These are phyloP conservation scores for Deinandra increscens DNA, from an alignment of 129 eudicot species.

Conservation along the genomic window DNA sequence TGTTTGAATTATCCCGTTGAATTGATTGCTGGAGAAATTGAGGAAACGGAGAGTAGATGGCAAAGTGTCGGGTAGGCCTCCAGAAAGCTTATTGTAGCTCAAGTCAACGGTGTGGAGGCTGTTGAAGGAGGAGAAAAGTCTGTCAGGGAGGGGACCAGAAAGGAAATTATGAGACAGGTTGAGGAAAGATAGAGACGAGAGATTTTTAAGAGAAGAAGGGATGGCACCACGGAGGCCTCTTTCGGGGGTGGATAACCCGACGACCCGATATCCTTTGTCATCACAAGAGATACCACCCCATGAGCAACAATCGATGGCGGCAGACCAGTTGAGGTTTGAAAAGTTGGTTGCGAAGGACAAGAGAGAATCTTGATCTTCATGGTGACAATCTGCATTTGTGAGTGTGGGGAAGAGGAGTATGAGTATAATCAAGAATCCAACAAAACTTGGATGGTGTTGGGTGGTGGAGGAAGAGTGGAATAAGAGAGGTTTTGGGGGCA, in stretches of 20 bases:
- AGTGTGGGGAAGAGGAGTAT: neutral
- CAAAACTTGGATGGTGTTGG: neutral
- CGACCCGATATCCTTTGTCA: conserved; percentile 30
- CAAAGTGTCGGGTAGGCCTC: conserved; percentile 17
- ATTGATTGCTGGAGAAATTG: conserved; percentile 56
- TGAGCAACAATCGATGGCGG: conserved; percentile 41
- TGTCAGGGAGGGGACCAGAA: conserved; percentile 33
- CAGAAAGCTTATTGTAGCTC: conserved; percentile 46
- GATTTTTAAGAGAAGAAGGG: conserved; percentile 35
- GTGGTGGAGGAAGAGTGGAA: neutral
- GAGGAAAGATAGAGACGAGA: conserved; percentile 43
- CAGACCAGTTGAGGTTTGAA: conserved; percentile 38
- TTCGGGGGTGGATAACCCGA: conserved; percentile 39
- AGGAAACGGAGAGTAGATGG: conserved; percentile 15
- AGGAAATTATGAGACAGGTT: conserved; percentile 49
- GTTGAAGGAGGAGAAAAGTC: conserved; percentile 1
- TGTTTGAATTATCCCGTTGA: conserved; percentile 25
- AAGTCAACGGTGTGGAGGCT: conserved; percentile 33
- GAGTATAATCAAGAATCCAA: neutral
- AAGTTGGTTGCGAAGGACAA: conserved; percentile 30
- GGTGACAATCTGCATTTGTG: conserved; percentile 39
- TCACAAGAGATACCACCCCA: conserved; percentile 67
- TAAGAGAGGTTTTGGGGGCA: neutral
- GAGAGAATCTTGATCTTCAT: conserved; percentile 34
- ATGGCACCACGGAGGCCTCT: conserved; percentile 42